Conservation (phyloP, 2,329 filamentous ascomycete genomes). For the Aciculosporium take region DNA sequence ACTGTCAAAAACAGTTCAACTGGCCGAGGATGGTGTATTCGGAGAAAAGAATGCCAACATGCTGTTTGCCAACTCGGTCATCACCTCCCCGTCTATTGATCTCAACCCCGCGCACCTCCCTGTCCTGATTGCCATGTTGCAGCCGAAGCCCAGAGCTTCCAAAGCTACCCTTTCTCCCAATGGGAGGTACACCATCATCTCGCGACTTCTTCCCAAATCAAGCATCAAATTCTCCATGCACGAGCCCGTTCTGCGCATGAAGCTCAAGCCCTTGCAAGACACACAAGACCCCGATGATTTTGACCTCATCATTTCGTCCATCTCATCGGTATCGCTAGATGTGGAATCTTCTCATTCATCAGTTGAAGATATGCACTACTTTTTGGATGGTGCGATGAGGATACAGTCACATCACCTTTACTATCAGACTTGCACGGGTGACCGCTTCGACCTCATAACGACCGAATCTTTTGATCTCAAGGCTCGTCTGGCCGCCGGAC, state of each 20-base stretch:
- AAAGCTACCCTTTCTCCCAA: conserved; percentile 24
- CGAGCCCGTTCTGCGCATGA: conserved; percentile 83
- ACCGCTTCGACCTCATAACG: conserved; percentile 72
- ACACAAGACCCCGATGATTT: conserved; percentile 62
- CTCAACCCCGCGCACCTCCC: conserved; percentile 85
- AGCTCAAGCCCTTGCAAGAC: conserved; percentile 63
- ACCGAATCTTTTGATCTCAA: conserved; percentile 84
- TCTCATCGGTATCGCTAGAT: conserved; percentile 85
- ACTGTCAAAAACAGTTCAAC: conserved; percentile 83
- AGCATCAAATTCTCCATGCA: conserved; percentile 94
- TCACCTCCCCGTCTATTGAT: conserved; percentile 90
- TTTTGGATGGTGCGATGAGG: conserved; percentile 65
- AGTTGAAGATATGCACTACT: conserved; percentile 74
- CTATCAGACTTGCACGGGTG: conserved; percentile 76
- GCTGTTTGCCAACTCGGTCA: conserved; percentile 86
- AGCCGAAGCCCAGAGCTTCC: conserved; percentile 30
- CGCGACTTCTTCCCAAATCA: conserved; percentile 82
- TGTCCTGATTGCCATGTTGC: conserved; percentile 63
- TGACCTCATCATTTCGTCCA: conserved; percentile 86
- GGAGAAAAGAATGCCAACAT: conserved; percentile 92
- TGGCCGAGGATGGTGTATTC: conserved; percentile 53
- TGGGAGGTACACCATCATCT: conserved; percentile 57
- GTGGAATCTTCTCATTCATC: conserved; percentile 90
- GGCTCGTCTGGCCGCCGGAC: conserved; percentile 68
- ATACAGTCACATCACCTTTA: conserved; percentile 81